Percentiles rank a stretch among this genome's conserved stretches.
Conservation (phyloP, 805 yeast genomes). For the Clavispora asparagi region DNA sequence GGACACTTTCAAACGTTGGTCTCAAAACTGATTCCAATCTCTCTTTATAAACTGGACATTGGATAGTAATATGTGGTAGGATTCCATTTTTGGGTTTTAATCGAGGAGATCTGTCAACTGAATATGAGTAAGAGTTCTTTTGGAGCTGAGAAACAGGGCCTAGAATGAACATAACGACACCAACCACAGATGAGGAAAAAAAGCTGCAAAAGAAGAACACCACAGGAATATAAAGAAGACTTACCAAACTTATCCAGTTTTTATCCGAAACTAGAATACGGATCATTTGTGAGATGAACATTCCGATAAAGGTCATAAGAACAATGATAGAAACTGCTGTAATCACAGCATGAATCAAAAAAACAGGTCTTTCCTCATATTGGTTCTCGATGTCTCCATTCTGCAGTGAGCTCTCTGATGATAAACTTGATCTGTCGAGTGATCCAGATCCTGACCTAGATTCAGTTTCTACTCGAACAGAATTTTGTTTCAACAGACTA, state of each 20-base stretch:
- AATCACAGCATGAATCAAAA: neutral
- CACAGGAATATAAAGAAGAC: neutral
- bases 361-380: neutral
- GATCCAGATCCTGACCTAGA: neutral
- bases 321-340: neutral
- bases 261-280: neutral
- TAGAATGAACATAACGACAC: neutral
- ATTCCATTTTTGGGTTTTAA: neutral
- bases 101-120: neutral
- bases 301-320: neutral
- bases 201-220: neutral
- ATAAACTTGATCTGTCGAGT: neutral
- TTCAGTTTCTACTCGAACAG: neutral
- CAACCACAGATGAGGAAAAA: neutral
- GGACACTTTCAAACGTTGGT: neutral
- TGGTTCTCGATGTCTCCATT: neutral
- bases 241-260: neutral
- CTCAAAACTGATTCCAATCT: neutral
- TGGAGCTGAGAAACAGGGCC: neutral
- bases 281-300: neutral
- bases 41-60: neutral
- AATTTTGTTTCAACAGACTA: neutral
- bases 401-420: neutral
- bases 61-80: neutral
- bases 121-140: neutral